Evolutionary conservation across 164 flowering plant genomes (phyloP).

Genomic region (Nymphaea colorata): DNA sequence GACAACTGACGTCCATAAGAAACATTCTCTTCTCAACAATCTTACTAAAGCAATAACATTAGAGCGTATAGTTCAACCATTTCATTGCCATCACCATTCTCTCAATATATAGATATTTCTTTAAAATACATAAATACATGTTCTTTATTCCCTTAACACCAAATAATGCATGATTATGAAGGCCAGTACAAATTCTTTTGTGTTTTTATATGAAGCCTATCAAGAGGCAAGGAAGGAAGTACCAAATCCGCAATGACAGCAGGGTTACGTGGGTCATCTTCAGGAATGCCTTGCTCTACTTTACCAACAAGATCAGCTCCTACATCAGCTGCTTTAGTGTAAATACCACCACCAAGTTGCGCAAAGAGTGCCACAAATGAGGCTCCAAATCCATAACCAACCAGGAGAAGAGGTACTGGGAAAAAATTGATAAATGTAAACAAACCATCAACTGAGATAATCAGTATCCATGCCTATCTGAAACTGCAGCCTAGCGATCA

Average conservation of each 20-base stretch:
- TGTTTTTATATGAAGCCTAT: no score
- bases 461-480: no score
- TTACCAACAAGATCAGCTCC: slow-evolving; percentile 99
- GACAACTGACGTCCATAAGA: background rate
- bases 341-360: slow-evolving; percentile 99
- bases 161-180: background rate
- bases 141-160: background rate
- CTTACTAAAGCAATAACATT: no score
- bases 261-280: slow-evolving; percentile 99
- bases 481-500: no score
- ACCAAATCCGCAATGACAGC: slow-evolving; percentile 99
- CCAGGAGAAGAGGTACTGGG: slow-evolving; percentile 96
- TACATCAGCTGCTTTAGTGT: slow-evolving; percentile 99
- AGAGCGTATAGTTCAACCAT: no score
- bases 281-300: slow-evolving; percentile 98
- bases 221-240: slow-evolving; percentile 4
- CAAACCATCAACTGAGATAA: background rate
- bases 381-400: slow-evolving; percentile 99
- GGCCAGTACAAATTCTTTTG: no score
- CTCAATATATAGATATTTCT: no score
- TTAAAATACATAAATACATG: no score
- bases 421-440: background rate
- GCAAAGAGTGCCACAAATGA: slow-evolving; percentile 99
- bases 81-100: no score
- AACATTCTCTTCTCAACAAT: no score